phyloP scores from a whole-genome alignment of 1,139 yeast genomes.

The Geotrichum fermentans region DNA sequence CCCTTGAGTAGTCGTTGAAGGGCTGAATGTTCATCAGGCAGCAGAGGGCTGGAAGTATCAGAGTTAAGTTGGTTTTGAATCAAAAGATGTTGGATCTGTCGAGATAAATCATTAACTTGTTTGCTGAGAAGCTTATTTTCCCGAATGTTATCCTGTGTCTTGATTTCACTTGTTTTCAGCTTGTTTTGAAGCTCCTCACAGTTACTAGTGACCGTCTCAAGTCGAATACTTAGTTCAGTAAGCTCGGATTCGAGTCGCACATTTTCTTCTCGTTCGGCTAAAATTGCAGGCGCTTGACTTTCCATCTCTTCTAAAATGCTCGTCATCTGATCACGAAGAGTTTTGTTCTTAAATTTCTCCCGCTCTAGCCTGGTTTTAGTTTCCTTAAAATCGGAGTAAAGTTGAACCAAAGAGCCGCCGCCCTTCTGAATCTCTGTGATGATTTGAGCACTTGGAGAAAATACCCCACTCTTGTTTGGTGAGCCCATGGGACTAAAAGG shows the following conservation, averaged over 20 bases:
- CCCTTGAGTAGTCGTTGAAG: slow-evolving; percentile 44
- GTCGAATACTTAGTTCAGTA: slow-evolving; percentile 46
- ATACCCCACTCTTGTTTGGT: slow-evolving; percentile 26
- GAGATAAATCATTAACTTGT: slow-evolving; percentile 66
- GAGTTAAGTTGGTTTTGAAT: slow-evolving; percentile 58
- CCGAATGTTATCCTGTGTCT: slow-evolving; percentile 30
- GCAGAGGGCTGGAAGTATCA: slow-evolving; percentile 47
- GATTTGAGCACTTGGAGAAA: slow-evolving; percentile 44
- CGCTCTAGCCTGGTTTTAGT: slow-evolving; percentile 63
- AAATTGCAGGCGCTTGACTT: slow-evolving; percentile 69
- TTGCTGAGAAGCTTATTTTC: slow-evolving; percentile 43
- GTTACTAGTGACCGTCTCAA: slow-evolving; percentile 47
- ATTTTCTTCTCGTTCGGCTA: slow-evolving; percentile 58
- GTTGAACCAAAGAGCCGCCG: slow-evolving; percentile 58
- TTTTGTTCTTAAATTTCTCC: slow-evolving; percentile 68
- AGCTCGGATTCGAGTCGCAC: slow-evolving; percentile 47
- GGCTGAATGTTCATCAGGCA: slow-evolving; percentile 53
- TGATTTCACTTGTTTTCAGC: slow-evolving; percentile 28
- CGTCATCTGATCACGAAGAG: slow-evolving; percentile 65
- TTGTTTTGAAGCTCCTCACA: slow-evolving; percentile 39
- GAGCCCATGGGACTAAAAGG: slow-evolving; percentile 21
- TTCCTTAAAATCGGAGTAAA: slow-evolving; percentile 59
- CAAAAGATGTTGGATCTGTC: slow-evolving; percentile 70
- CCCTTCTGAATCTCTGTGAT: slow-evolving; percentile 51
- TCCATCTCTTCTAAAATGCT: slow-evolving; percentile 72